Base-by-base conservation (phyloP, 257 asterid species). In the Asclepias syriaca region DNA sequence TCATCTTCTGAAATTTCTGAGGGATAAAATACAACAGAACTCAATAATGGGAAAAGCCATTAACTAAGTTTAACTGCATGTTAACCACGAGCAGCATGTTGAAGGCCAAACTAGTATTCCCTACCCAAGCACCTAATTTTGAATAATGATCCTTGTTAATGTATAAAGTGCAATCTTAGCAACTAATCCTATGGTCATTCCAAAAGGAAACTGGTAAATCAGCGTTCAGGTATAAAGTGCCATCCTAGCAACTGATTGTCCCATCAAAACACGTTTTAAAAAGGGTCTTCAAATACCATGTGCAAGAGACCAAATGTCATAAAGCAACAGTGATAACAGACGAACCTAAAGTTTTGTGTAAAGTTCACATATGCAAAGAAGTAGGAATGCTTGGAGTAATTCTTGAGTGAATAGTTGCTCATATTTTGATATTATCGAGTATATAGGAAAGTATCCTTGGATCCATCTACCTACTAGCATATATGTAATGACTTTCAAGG, bases 1-100 rank as follows among this genome's bases (percentile, higher is more conserved):
- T 95, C 97, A 79, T 94, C 99, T 81, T 92, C 99, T 22, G 99
- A 94, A 67, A 89, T 87, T 86, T 94, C 99, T 94, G 96, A 16
- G 29, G 78, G 77, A 66, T 66, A 75, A 76, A 64, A 65, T 45
- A 37, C 50, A 60, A 6, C 49, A 77, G 10, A 4, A 69, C 56
- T 68, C 63, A 68, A 48, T 15, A 75, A 34, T 6, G 16, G 34
- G 45, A 37, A 6, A 16, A 54, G 6, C 1, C 65, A 49, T 29
- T 15, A 14, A 50, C 64, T 7, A 69, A 19, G 27, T 45, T 49
- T 29, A 15, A n/a, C 48, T 18, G 21, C 39, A 24, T 6, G 6
- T 37, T 40, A 74, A 56, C 39, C 27, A 7, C 13, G 21, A 27
- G 15, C 50, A n/a, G 22, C 19, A 50, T 32, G 51, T 49, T 18